Conservation (phyloP, 1,284 basidiomycete species). For the Omphalotus olearius region DNA sequence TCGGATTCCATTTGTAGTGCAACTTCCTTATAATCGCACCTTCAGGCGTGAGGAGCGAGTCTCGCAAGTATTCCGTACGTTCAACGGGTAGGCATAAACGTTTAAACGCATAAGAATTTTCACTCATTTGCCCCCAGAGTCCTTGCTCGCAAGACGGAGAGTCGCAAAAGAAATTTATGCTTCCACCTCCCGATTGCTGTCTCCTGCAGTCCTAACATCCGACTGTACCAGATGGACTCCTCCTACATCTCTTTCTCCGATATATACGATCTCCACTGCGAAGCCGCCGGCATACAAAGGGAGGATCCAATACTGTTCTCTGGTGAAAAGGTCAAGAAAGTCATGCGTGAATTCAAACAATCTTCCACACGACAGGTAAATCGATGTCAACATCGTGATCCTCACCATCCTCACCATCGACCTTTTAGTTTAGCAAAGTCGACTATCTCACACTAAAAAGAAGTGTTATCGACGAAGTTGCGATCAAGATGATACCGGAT, state of each 20-base stretch:
- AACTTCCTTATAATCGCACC: slow-evolving; percentile 84
- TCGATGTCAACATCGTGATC: slow-evolving; percentile 7
- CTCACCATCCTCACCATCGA: slow-evolving; percentile 1
- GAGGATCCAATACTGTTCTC: slow-evolving; percentile 88
- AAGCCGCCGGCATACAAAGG: slow-evolving; percentile 70
- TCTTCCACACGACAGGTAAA: slow-evolving; percentile 47
- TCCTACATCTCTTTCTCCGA: slow-evolving; percentile 92
- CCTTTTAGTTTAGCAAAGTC: slow-evolving; percentile 50
- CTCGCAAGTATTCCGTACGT: slow-evolving; percentile 88
- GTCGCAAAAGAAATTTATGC: slow-evolving; percentile 84
- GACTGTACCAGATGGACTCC: slow-evolving; percentile 88
- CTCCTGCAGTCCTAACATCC: slow-evolving; percentile 80
- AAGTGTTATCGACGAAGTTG: slow-evolving; percentile 90
- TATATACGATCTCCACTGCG: slow-evolving; percentile 90
- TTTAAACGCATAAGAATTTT: slow-evolving; percentile 6
- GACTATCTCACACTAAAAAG: slow-evolving; percentile 78
- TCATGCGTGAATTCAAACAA: slow-evolving; percentile 59
- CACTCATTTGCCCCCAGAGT: slow-evolving; percentile 46
- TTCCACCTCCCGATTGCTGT: slow-evolving; percentile 92
- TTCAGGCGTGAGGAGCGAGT: slow-evolving; percentile 92
- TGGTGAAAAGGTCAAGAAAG: slow-evolving; percentile 78
- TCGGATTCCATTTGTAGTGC: slow-evolving; percentile 86
- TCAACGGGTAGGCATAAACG: slow-evolving; percentile 70
- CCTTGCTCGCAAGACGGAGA: slow-evolving; percentile 87
- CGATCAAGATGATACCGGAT: slow-evolving; percentile 87